Evolutionary conservation across 2,329 filamentous ascomycete species (phyloP).

Genomic region (Xylariales sp.): DNA sequence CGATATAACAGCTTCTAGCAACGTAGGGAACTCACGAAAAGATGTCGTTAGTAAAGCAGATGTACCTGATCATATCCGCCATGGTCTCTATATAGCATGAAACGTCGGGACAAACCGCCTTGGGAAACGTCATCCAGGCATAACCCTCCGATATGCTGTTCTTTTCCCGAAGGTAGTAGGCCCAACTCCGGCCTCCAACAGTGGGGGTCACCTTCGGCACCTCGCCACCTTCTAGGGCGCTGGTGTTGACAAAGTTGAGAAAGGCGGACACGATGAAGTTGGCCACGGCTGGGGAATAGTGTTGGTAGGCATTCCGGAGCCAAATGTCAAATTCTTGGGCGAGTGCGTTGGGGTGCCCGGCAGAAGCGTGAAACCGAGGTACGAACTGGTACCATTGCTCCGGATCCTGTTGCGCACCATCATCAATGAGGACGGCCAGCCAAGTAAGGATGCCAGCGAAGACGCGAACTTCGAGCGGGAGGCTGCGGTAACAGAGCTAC

Average conservation of each 20-base stretch:
- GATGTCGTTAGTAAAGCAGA: conserved; percentile 45
- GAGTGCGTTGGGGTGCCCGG: conserved; percentile 36
- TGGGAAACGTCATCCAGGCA: conserved; percentile 45
- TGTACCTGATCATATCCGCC: conserved; percentile 44
- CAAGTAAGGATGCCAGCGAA: conserved; percentile 51
- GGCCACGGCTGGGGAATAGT: conserved; percentile 43
- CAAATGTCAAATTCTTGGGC: conserved; percentile 40
- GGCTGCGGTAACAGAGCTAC: conserved; percentile 26
- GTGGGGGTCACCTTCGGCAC: conserved; percentile 36
- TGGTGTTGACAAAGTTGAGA: conserved; percentile 47
- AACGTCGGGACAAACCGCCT: conserved; percentile 42
- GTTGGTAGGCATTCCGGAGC: conserved; percentile 37
- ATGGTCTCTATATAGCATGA: conserved; percentile 44
- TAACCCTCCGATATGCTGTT: conserved; percentile 44
- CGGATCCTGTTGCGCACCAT: conserved; percentile 37
- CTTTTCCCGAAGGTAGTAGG: conserved; percentile 45
- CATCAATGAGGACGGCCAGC: conserved; percentile 47
- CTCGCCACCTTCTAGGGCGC: conserved; percentile 41
- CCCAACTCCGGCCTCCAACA: conserved; percentile 39
- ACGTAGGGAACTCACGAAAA: conserved; percentile 43
- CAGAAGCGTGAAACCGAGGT: conserved; percentile 38
- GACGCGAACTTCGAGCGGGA: conserved; percentile 44
- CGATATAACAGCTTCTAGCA: not conserved
- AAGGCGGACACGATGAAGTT: conserved; percentile 43
- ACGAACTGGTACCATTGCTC: conserved; percentile 43